Evolutionary conservation across 2,329 filamentous ascomycete species (phyloP), one percentile per base, ranked within the genome.

Genomic region (Arthrinium phaeospermum): DNA sequence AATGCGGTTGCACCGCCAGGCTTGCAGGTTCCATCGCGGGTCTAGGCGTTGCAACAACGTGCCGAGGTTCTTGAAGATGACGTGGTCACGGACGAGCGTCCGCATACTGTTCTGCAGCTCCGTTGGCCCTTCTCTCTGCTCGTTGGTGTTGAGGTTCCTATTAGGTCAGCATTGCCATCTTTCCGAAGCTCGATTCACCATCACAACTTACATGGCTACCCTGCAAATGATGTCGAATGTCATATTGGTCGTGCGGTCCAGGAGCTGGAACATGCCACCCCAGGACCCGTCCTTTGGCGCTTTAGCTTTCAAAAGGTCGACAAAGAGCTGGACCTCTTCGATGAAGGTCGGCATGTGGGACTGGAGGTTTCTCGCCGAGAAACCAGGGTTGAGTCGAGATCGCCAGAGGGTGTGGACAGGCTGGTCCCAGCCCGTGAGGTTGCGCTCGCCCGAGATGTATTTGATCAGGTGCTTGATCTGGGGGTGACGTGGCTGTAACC

Each of bases 351-450:
- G 80, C 2, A 80, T 74, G 49, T 82, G 67, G 3, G 77, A 76
- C 71, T 79, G 76, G 51, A 83, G 49, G 69, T 83, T 81, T 57
- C 76, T 77, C 49, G 76, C 73, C 0, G 78, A 77, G 73, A 83
- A 83, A 7, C 80, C 81, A 0, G 79, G 79, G 73, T 81, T 82
- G 75, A 82, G 82, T 19, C 79, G 72, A 22, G 73, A 75, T 51
- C 80, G 75, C 77, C 79, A 78, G 34, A 72, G 75, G 71, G 80
- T 80, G 81, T 82, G 84, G 30, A 79, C 75, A 19, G 77, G 75
- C 1, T 82, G 82, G 30, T 83, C 79, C 19, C 77, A 73, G 37
- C 78, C 77, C n/a, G 82, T 75, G 13, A 83, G 73, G 51, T 81
- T 78, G 7, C 76, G 73, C 22, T 77, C 77, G 3, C 77, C 77